phyloP scores from a whole-genome alignment of 805 yeast genomes.

The Saccharomycopsis fodiens region DNA sequence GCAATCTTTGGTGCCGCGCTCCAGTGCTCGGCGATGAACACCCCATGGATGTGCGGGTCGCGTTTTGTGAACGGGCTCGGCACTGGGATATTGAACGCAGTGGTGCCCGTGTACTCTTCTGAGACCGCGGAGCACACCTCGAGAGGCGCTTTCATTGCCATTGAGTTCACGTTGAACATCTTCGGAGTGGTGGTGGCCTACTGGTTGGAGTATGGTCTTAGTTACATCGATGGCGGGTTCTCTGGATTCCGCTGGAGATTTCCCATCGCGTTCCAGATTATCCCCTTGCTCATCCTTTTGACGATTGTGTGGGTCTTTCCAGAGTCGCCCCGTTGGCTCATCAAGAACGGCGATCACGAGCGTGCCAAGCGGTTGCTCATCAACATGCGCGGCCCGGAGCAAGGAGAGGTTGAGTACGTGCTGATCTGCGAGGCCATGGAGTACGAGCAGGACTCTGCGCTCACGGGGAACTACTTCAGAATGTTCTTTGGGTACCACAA shows the following conservation, averaged over 20 bases:
- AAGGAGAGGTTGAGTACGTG: slow-evolving; percentile 26
- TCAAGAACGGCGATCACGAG: slow-evolving; percentile 41
- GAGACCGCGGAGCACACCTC: slow-evolving; percentile 59
- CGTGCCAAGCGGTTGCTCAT: slow-evolving; percentile 44
- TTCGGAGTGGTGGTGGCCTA: slow-evolving; percentile 72
- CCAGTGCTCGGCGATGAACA: slow-evolving; percentile 43
- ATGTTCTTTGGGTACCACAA: slow-evolving; percentile 36
- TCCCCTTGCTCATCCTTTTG: slow-evolving; percentile 41
- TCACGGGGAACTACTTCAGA: slow-evolving; percentile 41
- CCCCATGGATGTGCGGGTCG: slow-evolving; percentile 67
- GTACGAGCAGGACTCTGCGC: slow-evolving; percentile 28
- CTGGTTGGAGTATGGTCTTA: slow-evolving; percentile 66
- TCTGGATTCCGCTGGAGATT: slow-evolving; percentile 58
- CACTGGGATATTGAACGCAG: slow-evolving; percentile 65
- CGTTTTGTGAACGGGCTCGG: slow-evolving; percentile 68
- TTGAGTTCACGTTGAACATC: slow-evolving; percentile 64
- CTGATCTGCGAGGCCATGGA: slow-evolving; percentile 1
- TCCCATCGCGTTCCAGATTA: slow-evolving; percentile 64
- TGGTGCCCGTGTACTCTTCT: slow-evolving; percentile 74
- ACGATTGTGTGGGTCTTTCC: slow-evolving; percentile 38
- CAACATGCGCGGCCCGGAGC: slow-evolving; percentile 35
- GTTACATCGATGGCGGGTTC: slow-evolving; percentile 35
- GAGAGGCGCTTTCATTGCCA: slow-evolving; percentile 59
- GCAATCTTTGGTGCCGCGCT: slow-evolving; percentile 49
- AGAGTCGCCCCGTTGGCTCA: slow-evolving; percentile 67